Conservation (phyloP, 2,329 filamentous ascomycete genomes). For the Pseudocercospora macadamiae region DNA sequence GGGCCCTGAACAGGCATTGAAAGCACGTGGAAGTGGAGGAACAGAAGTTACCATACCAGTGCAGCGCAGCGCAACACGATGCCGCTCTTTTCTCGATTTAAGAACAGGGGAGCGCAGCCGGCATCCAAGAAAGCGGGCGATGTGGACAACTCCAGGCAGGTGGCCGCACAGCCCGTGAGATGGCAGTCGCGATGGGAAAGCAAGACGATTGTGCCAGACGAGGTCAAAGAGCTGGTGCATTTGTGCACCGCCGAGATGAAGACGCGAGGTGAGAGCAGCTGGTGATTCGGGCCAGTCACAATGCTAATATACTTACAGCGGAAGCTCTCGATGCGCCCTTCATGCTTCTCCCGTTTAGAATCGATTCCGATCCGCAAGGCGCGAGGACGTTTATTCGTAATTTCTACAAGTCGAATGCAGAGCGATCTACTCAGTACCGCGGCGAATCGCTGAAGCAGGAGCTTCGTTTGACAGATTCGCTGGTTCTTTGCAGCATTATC, state of each 20-base stretch:
- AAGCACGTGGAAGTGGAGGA: slow-evolving; percentile 5
- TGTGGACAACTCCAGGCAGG: slow-evolving; percentile 49
- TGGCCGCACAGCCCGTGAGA: slow-evolving; percentile 63
- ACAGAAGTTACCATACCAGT: slow-evolving; percentile 5
- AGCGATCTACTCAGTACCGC: slow-evolving; percentile 59
- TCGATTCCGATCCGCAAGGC: slow-evolving; percentile 83
- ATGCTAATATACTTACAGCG: slow-evolving; percentile 26
- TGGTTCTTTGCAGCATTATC: slow-evolving; percentile 90
- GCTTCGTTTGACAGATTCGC: slow-evolving; percentile 87
- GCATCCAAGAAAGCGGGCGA: slow-evolving; percentile 57
- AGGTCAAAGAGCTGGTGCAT: slow-evolving; percentile 84
- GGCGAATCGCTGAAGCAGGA: slow-evolving; percentile 80
- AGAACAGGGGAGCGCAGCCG: slow-evolving; percentile 68
- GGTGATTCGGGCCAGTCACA: not conserved
- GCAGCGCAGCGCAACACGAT: slow-evolving; percentile 39
- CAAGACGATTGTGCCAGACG: slow-evolving; percentile 80
- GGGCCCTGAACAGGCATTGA: slow-evolving; percentile 2
- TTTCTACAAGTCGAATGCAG: slow-evolving; percentile 75
- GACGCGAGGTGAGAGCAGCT: slow-evolving; percentile 73
- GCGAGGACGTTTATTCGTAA: slow-evolving; percentile 91
- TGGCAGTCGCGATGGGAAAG: slow-evolving; percentile 88
- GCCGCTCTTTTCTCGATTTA: slow-evolving; percentile 67
- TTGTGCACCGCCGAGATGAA: slow-evolving; percentile 91
- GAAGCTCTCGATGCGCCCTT: slow-evolving; percentile 88
- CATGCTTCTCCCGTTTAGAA: slow-evolving; percentile 89